Base-by-base conservation (phyloP, 202 grass and related monocot genomes). In the Miscanthus sacchariflorus region DNA sequence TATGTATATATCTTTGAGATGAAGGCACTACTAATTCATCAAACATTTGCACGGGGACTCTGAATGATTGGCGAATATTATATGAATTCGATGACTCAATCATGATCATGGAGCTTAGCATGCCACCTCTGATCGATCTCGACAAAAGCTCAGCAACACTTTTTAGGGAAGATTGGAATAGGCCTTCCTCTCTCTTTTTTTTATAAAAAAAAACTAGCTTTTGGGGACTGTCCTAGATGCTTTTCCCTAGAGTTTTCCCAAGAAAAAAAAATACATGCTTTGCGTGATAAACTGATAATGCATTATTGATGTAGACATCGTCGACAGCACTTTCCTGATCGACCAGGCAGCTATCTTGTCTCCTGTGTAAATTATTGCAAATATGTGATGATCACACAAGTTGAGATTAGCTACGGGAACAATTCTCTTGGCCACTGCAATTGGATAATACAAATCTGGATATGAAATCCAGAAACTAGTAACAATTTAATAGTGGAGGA, bases 11-110 rank as follows among this genome's bases (percentile, higher is more conserved):
- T 64, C 82, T 75, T 84, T 42, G 54, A 65, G 72, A 42, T n/a
- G 24, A 74, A 74, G 70, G 70, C 9, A 21, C 14, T 63, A 21
- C 14, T 63, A 19, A 54, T 27, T 74, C 44, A 65, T 35, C 23
- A 74, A 65, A 46, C 56, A 75, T 84, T 84, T 84, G 39, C 82
- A 84, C 39, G 24, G 82, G 70, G 82, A 84, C 70, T 45, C 38
- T 75, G 82, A 84, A 84, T 75, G 52, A 74, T 13, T 63, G 50
- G 38, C 12, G 1, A 28, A 63, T 84, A 84, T 46, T 84, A 30
- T 74, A 84, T 10, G 13, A 28, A 48, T 75, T 84, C 10, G 54
- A 45, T 45, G 52, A 40, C 72, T 74, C 24, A 84, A 64, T 61
- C 61, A 69, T 78, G 74, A 49, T 77, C 12, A 21, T 77, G 73